phyloP scores from a whole-genome alignment of 2,329 filamentous ascomycete genomes.

The Nigrospora oryzae region DNA sequence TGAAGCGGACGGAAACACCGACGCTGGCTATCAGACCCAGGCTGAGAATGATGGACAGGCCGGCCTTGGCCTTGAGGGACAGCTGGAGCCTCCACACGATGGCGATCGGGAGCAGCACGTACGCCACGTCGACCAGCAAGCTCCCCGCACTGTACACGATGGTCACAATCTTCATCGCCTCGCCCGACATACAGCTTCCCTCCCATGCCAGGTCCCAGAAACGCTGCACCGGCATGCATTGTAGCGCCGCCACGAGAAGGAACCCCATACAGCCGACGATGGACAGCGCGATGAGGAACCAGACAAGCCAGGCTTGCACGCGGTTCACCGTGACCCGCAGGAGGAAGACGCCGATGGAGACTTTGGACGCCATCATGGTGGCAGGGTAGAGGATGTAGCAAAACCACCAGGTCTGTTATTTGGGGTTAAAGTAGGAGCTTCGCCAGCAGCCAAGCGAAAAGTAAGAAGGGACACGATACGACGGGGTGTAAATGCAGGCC shows the following conservation, averaged over 20 bases:
- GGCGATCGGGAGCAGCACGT: constrained; percentile 2
- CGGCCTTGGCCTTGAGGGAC: constrained; percentile 1
- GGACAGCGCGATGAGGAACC: background rate
- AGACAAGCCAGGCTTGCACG: constrained; percentile 1
- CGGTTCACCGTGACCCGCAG: constrained; percentile 4
- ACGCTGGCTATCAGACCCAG: constrained; percentile 29
- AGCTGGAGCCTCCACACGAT: constrained; percentile 5
- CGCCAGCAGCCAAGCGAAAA: too few species aligned
- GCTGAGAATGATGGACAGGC: constrained; percentile 33
- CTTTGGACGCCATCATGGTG: constrained; percentile 4
- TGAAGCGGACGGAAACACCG: background rate
- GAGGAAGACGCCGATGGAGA: constrained; percentile 6
- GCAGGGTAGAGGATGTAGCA: constrained; percentile 3
- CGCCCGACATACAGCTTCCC: constrained; percentile 3
- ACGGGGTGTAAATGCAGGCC: too few species aligned
- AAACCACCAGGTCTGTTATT: background rate
- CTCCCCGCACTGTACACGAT: constrained; percentile 1
- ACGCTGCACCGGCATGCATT: constrained; percentile 3
- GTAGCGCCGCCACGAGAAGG: constrained; percentile 1
- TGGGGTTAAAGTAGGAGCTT: too few species aligned
- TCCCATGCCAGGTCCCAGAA: constrained; percentile 2
- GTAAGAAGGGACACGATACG: too few species aligned
- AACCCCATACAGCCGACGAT: background rate
- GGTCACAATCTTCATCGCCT: background rate
- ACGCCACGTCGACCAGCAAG: constrained; percentile 2